Percentiles rank a stretch among this genome's conserved stretches.
Conservation (phyloP, 495 filamentous ascomycete species). For the Lasiosphaeris hirsuta region DNA sequence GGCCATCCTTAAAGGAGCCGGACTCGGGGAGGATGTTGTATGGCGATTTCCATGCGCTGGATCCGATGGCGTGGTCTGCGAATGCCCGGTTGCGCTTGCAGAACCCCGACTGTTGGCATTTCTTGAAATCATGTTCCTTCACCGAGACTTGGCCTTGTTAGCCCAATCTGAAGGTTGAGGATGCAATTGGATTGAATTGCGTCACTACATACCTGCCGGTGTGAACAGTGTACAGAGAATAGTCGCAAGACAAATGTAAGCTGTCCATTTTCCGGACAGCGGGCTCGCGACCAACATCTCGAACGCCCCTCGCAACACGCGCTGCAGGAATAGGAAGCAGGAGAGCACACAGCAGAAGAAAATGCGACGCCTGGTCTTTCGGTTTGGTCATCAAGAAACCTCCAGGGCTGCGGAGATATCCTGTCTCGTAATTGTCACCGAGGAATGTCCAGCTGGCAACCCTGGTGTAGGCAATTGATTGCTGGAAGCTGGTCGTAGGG, state of each 20-base stretch:
- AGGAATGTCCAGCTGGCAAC: too few species aligned
- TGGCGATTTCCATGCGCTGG: conserved; percentile 71
- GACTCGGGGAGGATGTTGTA: conserved; percentile 72
- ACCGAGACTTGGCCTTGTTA: conserved; percentile 59
- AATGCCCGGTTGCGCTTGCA: conserved; percentile 90
- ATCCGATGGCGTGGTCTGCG: conserved; percentile 68
- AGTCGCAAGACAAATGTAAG: conserved; percentile 47
- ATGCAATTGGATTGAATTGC: neutral
- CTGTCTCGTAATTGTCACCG: conserved; percentile 4
- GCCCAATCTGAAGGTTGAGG: conserved; percentile 13
- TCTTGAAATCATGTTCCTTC: conserved; percentile 96
- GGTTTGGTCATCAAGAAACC: conserved; percentile 18
- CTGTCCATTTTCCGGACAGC: conserved; percentile 54
- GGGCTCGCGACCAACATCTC: conserved; percentile 41
- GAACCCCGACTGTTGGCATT: conserved; percentile 90
- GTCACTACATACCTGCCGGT: conserved; percentile 44
- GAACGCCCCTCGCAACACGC: conserved; percentile 14
- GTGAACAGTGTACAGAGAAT: conserved; percentile 43
- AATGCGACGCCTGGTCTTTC: conserved; percentile 9
- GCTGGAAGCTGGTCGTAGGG: conserved; percentile 3
- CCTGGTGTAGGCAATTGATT: neutral
- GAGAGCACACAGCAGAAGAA: conserved; percentile 13
- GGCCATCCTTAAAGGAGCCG: conserved; percentile 72
- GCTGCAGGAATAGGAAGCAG: neutral
- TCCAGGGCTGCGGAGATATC: conserved; percentile 17